Conservation (phyloP, 2,329 filamentous ascomycete species). For the Aspergillus fischeri region DNA sequence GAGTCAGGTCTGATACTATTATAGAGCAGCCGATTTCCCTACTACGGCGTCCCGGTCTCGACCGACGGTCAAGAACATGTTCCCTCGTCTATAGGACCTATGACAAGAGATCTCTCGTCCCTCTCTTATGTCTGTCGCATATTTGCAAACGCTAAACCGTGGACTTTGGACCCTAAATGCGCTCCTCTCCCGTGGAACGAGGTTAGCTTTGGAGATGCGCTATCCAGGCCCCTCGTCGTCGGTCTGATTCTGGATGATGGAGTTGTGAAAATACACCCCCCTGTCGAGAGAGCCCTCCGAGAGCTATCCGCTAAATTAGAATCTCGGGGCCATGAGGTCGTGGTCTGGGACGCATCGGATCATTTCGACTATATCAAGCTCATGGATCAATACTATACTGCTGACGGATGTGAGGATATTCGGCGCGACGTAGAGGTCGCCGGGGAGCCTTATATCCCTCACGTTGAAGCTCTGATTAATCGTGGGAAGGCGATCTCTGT, state of each 20-base stretch:
- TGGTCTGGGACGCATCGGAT: slow-evolving; percentile 50
- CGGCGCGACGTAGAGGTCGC: slow-evolving; percentile 49
- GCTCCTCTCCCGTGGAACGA: slow-evolving; percentile 53
- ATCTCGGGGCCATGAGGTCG: slow-evolving; percentile 50
- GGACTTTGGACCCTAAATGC: slow-evolving; percentile 53
- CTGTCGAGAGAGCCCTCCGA: slow-evolving; percentile 46
- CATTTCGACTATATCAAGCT: slow-evolving; percentile 53
- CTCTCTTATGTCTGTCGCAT: slow-evolving; percentile 48
- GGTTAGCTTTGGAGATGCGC: slow-evolving; percentile 37
- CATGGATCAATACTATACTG: slow-evolving; percentile 60
- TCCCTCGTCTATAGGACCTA: slow-evolving; percentile 58
- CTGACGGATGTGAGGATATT: slow-evolving; percentile 62
- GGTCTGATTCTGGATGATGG: slow-evolving; percentile 51
- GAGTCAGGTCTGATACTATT: not conserved
- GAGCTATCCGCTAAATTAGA: slow-evolving; percentile 34
- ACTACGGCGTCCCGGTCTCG: slow-evolving; percentile 56
- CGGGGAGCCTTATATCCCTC: slow-evolving; percentile 58
- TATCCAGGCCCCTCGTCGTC: slow-evolving; percentile 46
- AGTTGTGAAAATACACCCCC: slow-evolving; percentile 53
- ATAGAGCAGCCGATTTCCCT: slow-evolving; percentile 56
- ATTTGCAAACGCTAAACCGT: slow-evolving; percentile 48
- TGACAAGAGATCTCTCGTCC: slow-evolving; percentile 51
- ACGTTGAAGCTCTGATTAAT: slow-evolving; percentile 56
- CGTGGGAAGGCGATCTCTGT: slow-evolving; percentile 54
- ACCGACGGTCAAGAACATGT: slow-evolving; percentile 63